Evolutionary conservation across 2,329 filamentous ascomycete species (phyloP), one percentile per base, ranked within the genome.

Genomic region (Berkeleyomyces basicola): DNA sequence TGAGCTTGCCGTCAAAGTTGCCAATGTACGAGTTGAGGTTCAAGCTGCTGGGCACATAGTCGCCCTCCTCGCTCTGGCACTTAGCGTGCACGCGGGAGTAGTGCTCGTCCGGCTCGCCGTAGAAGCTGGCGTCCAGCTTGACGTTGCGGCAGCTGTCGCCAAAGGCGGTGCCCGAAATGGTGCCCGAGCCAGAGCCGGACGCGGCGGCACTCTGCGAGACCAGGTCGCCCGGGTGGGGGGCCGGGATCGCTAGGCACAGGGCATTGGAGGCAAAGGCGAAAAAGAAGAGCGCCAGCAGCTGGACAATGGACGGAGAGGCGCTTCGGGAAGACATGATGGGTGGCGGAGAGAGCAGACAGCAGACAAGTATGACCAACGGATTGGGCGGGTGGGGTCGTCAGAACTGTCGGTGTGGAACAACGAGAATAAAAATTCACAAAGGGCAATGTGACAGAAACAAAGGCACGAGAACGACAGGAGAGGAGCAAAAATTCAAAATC

Each of bases 1-100:
- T 44, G n/a, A 65, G 44, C 57, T 65, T 53, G 47, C 63, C 63
- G 42, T 65, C 58, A 44, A 62, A 63, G n/a, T 65, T 65, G 23
- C 61, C 55, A 31, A 65, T 58, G 40, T 39, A 46, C 16, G 44
- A 11, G 39, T 58, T 53, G 16, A 65, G 40, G 14, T 65, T 42
- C 23, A 63, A 11, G n/a, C 16, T 58, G 11, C 49, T 59, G n/a
- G 33, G 23, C n/a, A 33, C 46, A 23, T 58, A 58, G 10, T 51
- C 58, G 49, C 49, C 63, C 10, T 46, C 49, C 14, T 43, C 42
- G n/a, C 40, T 31, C 14, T 57, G 44, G 31, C 63, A 65, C 33
- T 55, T 47, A 10, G 63, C 63, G 11, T 57, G 31, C 36, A 64
- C 37, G 9, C 44, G 46, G 6, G 60, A 59, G 55, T 62, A 64